Evolutionary conservation across 1,284 basidiomycete genomes (phyloP).

Genomic region (Ceraceosorus bombacis): DNA sequence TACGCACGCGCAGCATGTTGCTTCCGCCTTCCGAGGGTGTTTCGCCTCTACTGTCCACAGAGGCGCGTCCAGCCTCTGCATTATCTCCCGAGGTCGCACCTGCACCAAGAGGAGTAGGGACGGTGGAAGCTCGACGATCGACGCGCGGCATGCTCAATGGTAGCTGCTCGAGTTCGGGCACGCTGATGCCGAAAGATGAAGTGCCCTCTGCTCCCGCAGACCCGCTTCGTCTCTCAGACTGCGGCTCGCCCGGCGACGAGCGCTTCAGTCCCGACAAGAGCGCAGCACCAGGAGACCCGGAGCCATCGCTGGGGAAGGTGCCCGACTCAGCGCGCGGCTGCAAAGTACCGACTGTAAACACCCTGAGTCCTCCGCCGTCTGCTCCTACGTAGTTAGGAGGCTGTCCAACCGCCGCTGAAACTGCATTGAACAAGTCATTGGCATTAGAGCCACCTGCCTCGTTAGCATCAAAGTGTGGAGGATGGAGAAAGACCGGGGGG

Average conservation of each 20-base stretch:
- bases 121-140: slow-evolving; percentile 16
- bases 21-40: slow-evolving; percentile 10
- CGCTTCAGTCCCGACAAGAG: background rate
- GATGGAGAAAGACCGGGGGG: slow-evolving; percentile 20
- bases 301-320: background rate
- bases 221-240: too few relatives aligned
- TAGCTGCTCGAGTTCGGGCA: slow-evolving; percentile 17
- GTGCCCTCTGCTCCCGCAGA: background rate
- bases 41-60: background rate
- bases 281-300: background rate
- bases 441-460: slow-evolving; percentile 13
- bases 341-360: slow-evolving; percentile 72
- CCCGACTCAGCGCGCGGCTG: slow-evolving; percentile 54
- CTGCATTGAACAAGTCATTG: slow-evolving; percentile 13
- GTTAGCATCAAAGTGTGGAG: slow-evolving; percentile 23
- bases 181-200: slow-evolving; percentile 11
- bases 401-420: slow-evolving; percentile 18
- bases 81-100: background rate
- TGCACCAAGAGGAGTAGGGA: slow-evolving; percentile 4
- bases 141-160: slow-evolving; percentile 23
- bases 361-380: slow-evolving; percentile 60
- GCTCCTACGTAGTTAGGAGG: slow-evolving; percentile 16
- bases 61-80: background rate
- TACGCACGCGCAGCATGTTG: slow-evolving; percentile 32
- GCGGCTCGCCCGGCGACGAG: background rate